Evolutionary conservation across 75 land plant species (phyloP), one percentile per base, ranked within the genome.

Genomic region (Selaginella moellendorffii): DNA sequence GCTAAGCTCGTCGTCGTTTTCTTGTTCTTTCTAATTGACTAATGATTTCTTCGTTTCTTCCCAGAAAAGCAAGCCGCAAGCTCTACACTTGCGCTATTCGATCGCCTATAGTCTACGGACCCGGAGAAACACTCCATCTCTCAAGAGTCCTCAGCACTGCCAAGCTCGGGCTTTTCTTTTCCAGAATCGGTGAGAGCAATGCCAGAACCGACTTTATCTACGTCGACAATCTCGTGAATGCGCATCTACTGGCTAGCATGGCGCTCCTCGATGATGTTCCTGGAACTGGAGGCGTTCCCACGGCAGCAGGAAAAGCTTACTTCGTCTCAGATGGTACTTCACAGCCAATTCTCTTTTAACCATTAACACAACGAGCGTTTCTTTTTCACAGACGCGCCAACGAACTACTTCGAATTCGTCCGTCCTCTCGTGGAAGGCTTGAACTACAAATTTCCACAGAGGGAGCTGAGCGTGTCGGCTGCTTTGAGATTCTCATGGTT

Each of bases 101-200:
- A 56, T 85, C 97, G 21, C 87, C 84, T 29, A 85, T 87, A 53
- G 80, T 91, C n/a, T 91, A 91, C 68, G 97, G 97, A 29, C 97
- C 97, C 26, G 85, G 83, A 54, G 92, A 91, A 71, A 92, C 80
- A 27, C 74, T 83, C 30, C 92, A 87, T 65, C 64, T 91, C 24
- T 85, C 92, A 27, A 84, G 92, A 74, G 75, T 91, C 18, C 61
- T 91, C 18, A 69, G 70, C 52, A 70, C 82, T 61, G 84, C 86
- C 10, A 78, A 87, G 62, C 28, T 71, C 67, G 97, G 97, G 22
- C 68, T 91, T 25, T 53, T 77, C 24, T 29, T 53, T 27, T 91
- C 79, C 64, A 80, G 63, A 71, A 69, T 91, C 65, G 85, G 97
- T 28, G 72, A 73, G 19, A 23, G 70, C 17, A 81, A 54, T 51